Conservation (phyloP, 2,329 filamentous ascomycete genomes). For the Nigrograna mackinnonii region DNA sequence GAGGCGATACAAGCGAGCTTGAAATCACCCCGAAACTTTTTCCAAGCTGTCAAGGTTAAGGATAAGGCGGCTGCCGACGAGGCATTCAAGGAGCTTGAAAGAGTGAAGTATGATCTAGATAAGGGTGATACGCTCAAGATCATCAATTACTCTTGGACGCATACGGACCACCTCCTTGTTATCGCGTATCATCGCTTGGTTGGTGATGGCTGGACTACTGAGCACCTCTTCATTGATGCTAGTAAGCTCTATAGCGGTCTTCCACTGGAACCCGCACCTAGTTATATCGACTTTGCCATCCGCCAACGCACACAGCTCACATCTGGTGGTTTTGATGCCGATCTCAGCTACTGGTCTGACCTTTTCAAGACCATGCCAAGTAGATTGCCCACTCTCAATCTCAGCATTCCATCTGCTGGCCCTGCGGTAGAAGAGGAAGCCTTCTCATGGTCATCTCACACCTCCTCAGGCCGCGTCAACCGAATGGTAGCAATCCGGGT, state of each 20-base stretch:
- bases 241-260: constrained; percentile 51
- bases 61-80: constrained; percentile 1
- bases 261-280: too few species aligned
- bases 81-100: constrained; percentile 24
- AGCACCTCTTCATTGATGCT: constrained; percentile 50
- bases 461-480: too few species aligned
- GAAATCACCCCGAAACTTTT: constrained; percentile 2
- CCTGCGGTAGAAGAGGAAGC: too few species aligned
- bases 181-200: constrained; percentile 54
- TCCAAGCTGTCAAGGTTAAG: constrained; percentile 24
- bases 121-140: constrained; percentile 39
- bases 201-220: constrained; percentile 53
- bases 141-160: constrained; percentile 37
- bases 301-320: too few species aligned
- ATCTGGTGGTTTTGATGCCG: too few species aligned
- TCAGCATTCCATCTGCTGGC: too few species aligned
- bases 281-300: too few species aligned
- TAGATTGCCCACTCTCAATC: too few species aligned
- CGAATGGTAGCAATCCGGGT: constrained; percentile 21
- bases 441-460: too few species aligned
- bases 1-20: constrained; percentile 18
- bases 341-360: too few species aligned
- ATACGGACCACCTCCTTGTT: constrained; percentile 44
- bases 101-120: constrained; percentile 44
- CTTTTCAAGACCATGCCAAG: too few species aligned